Evolutionary conservation across 495 filamentous ascomycete species (phyloP), one percentile per base, ranked within the genome.

Genomic region (Bacidia gigantensis): DNA sequence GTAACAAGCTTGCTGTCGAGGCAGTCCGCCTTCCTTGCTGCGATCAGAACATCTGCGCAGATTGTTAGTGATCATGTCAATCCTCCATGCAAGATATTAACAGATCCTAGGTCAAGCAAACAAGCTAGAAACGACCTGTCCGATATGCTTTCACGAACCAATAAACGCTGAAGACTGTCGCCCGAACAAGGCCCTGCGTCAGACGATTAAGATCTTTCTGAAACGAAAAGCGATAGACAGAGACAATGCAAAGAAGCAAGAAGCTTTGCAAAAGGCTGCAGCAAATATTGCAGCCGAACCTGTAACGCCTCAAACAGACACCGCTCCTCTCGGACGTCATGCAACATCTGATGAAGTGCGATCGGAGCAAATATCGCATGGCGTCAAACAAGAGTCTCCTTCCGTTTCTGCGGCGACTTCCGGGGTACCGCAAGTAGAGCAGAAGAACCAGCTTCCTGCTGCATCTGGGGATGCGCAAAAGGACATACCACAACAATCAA

Each of bases 1-100:
- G 92, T 69, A 92, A 82, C 65, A 87, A 85, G 63, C 74, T 97
- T 39, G 88, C 86, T n/a, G 69, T 90, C 54, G 89, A 95, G 62
- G 87, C 90, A 1, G 93, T 89, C 59, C 82, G 87, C 26, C 70
- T 95, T 11, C 89, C 89, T 5, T 99, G 92, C 66, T 99, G 92
- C 66, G 90, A 96, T 62, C 89, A 95, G 60, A 81, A 84, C 22
- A 93, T 96, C 52, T 97, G 93, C 69, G 86, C 90, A 61, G 77
- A 70, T 51, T 98, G 92, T 95, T 70, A 67, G 87, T 67, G 44
- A 21, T 12, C n/a, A n/a, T 29, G n/a, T 43, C 20, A 20, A 10
- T 21, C 18, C 1, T 3, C 12, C 12, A 11, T 26, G 9, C 11
- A 11, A 40, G 43, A 47, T 56, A 69, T 70, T 42, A 67, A 55